Conservation (phyloP, 805 yeast species). For the Saccharomycopsis vini region DNA sequence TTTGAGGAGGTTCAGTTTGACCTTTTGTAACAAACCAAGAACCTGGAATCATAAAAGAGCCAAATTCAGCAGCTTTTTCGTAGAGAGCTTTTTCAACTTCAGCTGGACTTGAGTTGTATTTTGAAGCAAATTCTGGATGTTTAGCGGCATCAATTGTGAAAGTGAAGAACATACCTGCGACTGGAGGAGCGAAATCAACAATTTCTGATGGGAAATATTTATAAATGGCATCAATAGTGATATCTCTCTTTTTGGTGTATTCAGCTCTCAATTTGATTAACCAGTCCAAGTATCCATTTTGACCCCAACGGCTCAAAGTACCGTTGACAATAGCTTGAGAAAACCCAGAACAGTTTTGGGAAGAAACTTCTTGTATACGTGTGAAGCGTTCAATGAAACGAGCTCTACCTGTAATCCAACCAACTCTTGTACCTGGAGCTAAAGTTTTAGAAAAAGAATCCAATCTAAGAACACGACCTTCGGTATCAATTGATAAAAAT, state of each 20-base stretch:
- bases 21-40: conserved; percentile 65
- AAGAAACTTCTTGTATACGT: conserved; percentile 70
- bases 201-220: conserved; percentile 44
- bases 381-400: conserved; percentile 53
- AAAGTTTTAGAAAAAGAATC: conserved; percentile 87
- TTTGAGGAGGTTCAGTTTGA: conserved; percentile 51
- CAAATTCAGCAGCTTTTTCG: conserved; percentile 49
- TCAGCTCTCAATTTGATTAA: conserved; percentile 71
- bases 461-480: conserved; percentile 83
- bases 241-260: conserved; percentile 83
- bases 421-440: conserved; percentile 85
- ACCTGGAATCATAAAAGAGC: conserved; percentile 73
- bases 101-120: conserved; percentile 47
- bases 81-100: conserved; percentile 58
- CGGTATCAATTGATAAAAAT: conserved; percentile 64
- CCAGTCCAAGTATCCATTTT: conserved; percentile 83
- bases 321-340: conserved; percentile 65
- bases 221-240: conserved; percentile 66
- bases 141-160: conserved; percentile 62
- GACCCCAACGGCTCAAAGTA: conserved; percentile 81
- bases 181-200: conserved; percentile 46
- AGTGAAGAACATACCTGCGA: conserved; percentile 85
- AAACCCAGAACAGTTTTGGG: conserved; percentile 78
- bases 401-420: conserved; percentile 79
- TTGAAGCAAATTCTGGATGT: conserved; percentile 65